Base-by-base conservation (phyloP, 331 rosid species). In the Cydonia oblonga region DNA sequence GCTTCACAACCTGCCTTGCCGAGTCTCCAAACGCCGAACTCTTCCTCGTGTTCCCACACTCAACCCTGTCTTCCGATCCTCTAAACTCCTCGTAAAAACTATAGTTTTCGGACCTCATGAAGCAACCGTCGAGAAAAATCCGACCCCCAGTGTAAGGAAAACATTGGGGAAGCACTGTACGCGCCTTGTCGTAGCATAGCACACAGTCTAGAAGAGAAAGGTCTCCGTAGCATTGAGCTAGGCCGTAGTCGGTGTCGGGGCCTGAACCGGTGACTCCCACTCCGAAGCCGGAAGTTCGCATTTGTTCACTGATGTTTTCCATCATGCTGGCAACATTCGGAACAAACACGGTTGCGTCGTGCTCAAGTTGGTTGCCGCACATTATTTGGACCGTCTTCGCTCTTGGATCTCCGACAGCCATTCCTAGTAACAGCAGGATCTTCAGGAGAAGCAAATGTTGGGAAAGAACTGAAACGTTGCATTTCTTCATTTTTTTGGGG, bases 211-310 rank as follows among this genome's bases (percentile, higher is more conserved):
- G 83, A 24, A 89, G 82, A 18, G 98, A 82, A 65, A 93, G 93
- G 78, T 93, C 97, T 29, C 97, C 96, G 54, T 87, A 89, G 76
- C 98, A 93, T 61, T 93, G 97, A 14, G 92, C 97, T 13, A 93
- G 81, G 64, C 95, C 98, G 66, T 83, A 89, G 89, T 73, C 85
- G 3, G 75, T 38, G 49, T 93, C 84, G 11, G 87, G 92, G 28
- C 91, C 95, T 14, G 87, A 77, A 9, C 98, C 98, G 14, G 67
- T 52, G 54, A 71, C 66, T 74, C 92, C 88, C 19, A 77, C 78
- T 66, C 98, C 96, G 24, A 83, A 89, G 3, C 97, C 91, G 11
- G 79, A 64, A 44, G 56, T 75, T 30, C 86, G 79, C 92, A 93
- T 81, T 79, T 90, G 88, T 33, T 86, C 86, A 3, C 95, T 90